phyloP scores from a whole-genome alignment of 768 basidiomycete species.

The Suillus paluster region DNA sequence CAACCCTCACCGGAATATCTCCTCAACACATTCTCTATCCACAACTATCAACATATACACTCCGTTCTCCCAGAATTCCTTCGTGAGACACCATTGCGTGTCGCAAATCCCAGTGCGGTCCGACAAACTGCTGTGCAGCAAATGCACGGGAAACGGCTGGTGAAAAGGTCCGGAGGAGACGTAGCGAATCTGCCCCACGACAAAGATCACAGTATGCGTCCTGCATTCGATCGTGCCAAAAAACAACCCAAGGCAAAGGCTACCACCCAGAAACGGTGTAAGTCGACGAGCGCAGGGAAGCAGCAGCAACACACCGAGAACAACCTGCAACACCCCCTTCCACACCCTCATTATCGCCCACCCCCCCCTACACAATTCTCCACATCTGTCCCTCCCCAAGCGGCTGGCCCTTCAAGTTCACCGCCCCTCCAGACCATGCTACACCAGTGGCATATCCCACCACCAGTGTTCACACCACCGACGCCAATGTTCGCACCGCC shows the following conservation, averaged over 20 bases:
- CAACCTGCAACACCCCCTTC: neutral
- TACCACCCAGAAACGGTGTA: neutral
- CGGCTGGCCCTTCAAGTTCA: neutral
- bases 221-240: neutral
- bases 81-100: neutral
- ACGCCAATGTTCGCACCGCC: too few relatives aligned
- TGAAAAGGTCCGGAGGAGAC: neutral
- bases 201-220: neutral
- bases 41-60: constrained; percentile 19
- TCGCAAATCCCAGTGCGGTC: neutral
- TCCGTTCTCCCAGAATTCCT: constrained; percentile 9
- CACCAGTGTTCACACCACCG: too few relatives aligned
- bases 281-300: too few relatives aligned
- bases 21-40: constrained; percentile 21
- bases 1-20: constrained; percentile 12
- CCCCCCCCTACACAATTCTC: too few relatives aligned
- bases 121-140: constrained; percentile 1
- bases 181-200: neutral
- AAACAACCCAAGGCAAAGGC: neutral
- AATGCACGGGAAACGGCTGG: neutral
- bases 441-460: neutral
- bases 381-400: neutral
- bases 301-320: too few relatives aligned
- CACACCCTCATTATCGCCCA: neutral
- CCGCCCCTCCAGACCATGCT: too few relatives aligned